phyloP scores from a whole-genome alignment of 192 early-diverging fungal genomes.

The Neocallimastix lanati region DNA sequence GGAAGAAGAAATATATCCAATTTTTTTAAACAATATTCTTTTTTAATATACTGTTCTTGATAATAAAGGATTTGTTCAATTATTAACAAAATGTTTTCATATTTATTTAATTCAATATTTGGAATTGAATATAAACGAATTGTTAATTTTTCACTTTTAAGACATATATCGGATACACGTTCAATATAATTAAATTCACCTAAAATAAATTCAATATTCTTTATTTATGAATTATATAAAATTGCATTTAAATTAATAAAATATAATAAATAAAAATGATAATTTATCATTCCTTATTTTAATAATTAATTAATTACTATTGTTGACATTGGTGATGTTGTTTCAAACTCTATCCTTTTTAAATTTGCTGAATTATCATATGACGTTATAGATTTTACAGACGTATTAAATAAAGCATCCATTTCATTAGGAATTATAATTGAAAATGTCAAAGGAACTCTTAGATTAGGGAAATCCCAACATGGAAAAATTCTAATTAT shows the following conservation, averaged over 20 bases:
- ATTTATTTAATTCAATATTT: background rate
- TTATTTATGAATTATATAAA: background rate
- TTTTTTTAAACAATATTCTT: background rate
- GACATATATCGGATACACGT: background rate
- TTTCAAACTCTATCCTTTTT: background rate
- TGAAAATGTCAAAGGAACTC: background rate
- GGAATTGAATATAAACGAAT: background rate
- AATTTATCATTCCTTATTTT: no score
- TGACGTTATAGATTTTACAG: background rate
- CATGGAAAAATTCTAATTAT: background rate
- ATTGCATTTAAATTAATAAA: no score
- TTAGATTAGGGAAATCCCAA: background rate
- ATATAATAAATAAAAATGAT: no score
- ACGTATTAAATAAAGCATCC: background rate
- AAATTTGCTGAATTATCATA: background rate
- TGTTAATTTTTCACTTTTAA: background rate
- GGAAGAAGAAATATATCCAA: background rate
- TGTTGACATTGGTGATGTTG: background rate
- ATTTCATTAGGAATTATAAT: background rate
- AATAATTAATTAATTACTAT: no score
- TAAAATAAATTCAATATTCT: background rate
- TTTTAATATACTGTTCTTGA: background rate
- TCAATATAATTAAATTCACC: background rate
- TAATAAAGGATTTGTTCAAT: background rate
- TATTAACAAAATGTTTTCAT: background rate